Percentiles rank a stretch among this genome's conserved stretches.
Evolutionary conservation across 148 eudicot genomes (phyloP).

Genomic region (Spergularia bocconei): DNA sequence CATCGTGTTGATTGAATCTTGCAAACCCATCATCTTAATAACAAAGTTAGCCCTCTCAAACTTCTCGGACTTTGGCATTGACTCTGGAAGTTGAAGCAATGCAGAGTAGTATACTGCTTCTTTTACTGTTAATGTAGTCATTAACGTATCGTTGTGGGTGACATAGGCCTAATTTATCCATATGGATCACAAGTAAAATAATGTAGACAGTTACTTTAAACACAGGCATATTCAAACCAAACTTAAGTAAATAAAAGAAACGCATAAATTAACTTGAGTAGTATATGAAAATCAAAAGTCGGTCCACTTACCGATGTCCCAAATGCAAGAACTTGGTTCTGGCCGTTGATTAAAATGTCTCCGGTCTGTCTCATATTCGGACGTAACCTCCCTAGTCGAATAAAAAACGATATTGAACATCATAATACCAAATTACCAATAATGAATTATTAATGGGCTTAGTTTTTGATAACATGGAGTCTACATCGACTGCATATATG

Average conservation of each 20-base stretch:
- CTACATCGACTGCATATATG: no score
- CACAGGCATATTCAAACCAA: no score
- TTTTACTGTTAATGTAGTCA: slow-evolving; percentile 47
- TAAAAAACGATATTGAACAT: no score
- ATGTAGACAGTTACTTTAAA: no score
- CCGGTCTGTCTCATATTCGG: slow-evolving; percentile 33
- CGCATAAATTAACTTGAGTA: background rate
- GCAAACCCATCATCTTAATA: slow-evolving; percentile 62
- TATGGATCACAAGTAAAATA: background rate
- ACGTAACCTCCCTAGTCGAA: slow-evolving; percentile 29
- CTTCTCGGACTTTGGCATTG: slow-evolving; percentile 48
- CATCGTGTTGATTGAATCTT: slow-evolving; percentile 43
- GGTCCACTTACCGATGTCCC: slow-evolving; percentile 35
- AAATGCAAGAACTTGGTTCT: slow-evolving; percentile 33
- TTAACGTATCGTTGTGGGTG: slow-evolving; percentile 57
- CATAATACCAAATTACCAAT: no score
- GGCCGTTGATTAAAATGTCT: slow-evolving; percentile 38
- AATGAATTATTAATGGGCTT: no score
- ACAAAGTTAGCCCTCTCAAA: slow-evolving; percentile 42
- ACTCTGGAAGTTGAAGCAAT: slow-evolving; percentile 51
- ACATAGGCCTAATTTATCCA: slow-evolving; percentile 49
- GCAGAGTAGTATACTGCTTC: slow-evolving; percentile 70
- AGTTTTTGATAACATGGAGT: no score
- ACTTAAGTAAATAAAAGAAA: no score
- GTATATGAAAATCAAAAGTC: background rate